phyloP scores from a whole-genome alignment of 176 grass and related monocot genomes.

The Aechmea fasciata region DNA sequence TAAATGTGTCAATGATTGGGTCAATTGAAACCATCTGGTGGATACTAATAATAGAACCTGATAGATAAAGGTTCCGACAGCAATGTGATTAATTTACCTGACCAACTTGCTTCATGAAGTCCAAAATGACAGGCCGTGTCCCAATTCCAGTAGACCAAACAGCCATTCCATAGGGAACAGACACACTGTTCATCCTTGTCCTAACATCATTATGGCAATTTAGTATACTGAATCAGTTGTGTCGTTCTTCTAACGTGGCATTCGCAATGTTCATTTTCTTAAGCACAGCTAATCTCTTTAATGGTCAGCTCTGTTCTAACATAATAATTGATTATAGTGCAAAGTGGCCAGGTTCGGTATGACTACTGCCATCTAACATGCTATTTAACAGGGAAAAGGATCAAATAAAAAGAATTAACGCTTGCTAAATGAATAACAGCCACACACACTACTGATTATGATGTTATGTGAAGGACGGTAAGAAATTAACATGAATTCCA shows the following conservation, averaged over 20 bases:
- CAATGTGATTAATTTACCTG: constrained; percentile 40
- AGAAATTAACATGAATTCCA: not conserved
- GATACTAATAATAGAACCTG: not conserved
- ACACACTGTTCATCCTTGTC: constrained; percentile 2
- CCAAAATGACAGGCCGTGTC: constrained; percentile 53
- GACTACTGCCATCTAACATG: too few relatives aligned
- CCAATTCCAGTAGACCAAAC: constrained; percentile 88
- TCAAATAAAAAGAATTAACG: too few relatives aligned
- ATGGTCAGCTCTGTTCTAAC: too few relatives aligned
- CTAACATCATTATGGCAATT: too few relatives aligned
- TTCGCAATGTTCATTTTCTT: too few relatives aligned
- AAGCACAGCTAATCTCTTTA: too few relatives aligned
- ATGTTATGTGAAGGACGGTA: not conserved
- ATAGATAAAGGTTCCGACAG: not conserved
- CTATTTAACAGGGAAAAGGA: too few relatives aligned
- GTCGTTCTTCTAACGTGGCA: too few relatives aligned
- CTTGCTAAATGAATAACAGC: too few relatives aligned
- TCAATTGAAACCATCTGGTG: not conserved
- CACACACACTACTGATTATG: not conserved
- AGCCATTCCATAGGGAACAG: constrained; percentile 84
- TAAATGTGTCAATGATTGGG: constrained; percentile 10
- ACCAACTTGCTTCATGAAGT: constrained; percentile 84
- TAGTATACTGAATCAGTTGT: too few relatives aligned
- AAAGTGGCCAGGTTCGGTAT: too few relatives aligned
- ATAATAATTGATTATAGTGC: too few relatives aligned